Evolutionary conservation across 2,329 filamentous ascomycete genomes (phyloP).

Genomic region (Lachnellula occidentalis): DNA sequence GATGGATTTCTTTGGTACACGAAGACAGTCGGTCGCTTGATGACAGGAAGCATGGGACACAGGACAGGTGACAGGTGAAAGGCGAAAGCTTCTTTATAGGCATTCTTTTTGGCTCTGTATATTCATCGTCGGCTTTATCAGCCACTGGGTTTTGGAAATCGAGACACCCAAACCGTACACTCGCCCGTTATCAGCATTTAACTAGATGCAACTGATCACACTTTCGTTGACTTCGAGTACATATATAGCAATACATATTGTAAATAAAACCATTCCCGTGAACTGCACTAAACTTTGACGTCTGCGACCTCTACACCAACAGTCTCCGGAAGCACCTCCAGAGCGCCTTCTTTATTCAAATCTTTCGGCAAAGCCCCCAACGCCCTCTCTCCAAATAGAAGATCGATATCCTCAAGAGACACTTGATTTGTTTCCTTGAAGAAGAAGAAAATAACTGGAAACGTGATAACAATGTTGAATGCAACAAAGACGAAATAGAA

Average conservation of each 20-base stretch:
- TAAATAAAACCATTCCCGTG: no score
- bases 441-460: slow-evolving; percentile 31
- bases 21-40: neutral
- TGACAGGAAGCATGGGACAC: neutral
- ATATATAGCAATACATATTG: no score
- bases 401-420: slow-evolving; percentile 31
- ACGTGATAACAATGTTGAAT: slow-evolving; percentile 29
- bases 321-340: neutral
- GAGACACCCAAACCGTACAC: neutral
- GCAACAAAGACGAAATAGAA: slow-evolving; percentile 53
- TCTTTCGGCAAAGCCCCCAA: slow-evolving; percentile 41
- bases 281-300: neutral
- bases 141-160: neutral
- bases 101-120: no score
- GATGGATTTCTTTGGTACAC: neutral
- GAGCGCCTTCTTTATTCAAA: slow-evolving; percentile 28
- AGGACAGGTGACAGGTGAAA: neutral
- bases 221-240: no score
- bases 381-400: slow-evolving; percentile 34
- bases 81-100: no score
- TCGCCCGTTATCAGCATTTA: neutral
- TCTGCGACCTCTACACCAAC: neutral
- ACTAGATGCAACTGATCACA: no score
- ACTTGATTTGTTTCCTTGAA: slow-evolving; percentile 31
- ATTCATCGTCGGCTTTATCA: no score